phyloP scores from a whole-genome alignment of 2,329 filamentous ascomycete species.

The Pseudogymnoascus sp. region DNA sequence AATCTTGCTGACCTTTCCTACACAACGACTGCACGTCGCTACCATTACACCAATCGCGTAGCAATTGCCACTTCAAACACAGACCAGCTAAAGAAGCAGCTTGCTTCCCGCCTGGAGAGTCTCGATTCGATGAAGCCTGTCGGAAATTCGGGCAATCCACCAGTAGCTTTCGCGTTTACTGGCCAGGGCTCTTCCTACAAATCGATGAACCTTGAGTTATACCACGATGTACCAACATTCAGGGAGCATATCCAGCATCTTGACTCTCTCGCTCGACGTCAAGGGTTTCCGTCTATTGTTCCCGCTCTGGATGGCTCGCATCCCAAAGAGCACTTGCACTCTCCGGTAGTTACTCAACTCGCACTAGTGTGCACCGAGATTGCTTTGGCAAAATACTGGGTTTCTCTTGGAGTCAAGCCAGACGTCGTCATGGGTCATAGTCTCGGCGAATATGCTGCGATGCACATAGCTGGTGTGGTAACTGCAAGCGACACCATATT shows the following conservation, averaged over 20 bases:
- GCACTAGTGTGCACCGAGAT: conserved; percentile 44
- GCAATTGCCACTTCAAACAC: conserved; percentile 35
- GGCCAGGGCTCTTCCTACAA: conserved; percentile 33
- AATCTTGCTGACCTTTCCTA: conserved; percentile 15
- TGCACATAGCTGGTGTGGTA: conserved; percentile 60
- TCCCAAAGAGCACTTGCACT: conserved; percentile 32
- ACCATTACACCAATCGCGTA: conserved; percentile 48
- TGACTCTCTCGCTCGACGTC: conserved; percentile 18
- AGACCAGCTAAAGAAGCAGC: conserved; percentile 9
- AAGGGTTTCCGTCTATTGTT: conserved; percentile 24
- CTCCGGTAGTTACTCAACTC: conserved; percentile 44
- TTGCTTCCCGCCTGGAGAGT: conserved; percentile 3
- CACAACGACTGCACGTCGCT: conserved; percentile 34
- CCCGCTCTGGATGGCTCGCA: conserved; percentile 36
- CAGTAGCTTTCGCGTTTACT: conserved; percentile 3
- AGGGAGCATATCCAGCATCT: conserved; percentile 19
- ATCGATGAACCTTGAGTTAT: conserved; percentile 34
- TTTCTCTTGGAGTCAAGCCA: conserved; percentile 44
- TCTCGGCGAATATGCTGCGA: conserved; percentile 64
- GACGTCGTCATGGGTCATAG: conserved; percentile 51
- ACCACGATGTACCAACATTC: conserved; percentile 29
- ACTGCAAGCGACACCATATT: conserved; percentile 63
- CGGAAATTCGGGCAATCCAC: neutral
- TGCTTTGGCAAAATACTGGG: conserved; percentile 46
- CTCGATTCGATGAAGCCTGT: conserved; percentile 6